Evolutionary conservation across 768 basidiomycete genomes (phyloP), one percentile per base, ranked within the genome.

Genomic region (Sutorius australiensis): DNA sequence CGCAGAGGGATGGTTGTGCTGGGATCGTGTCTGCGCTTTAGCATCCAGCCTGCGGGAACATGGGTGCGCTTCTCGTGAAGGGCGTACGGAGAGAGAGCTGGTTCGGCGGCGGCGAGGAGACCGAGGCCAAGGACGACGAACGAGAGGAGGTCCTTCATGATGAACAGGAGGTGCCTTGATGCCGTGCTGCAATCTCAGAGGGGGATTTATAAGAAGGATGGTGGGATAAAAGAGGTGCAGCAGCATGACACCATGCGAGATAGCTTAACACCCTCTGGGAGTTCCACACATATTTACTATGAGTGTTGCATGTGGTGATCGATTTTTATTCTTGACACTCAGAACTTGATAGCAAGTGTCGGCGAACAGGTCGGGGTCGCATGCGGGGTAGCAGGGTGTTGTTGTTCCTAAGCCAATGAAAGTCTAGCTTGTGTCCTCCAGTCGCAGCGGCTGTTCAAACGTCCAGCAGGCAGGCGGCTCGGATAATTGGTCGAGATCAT

Each of bases 51-150:
- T 6, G 48, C 10, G 9, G 75, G 75, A 11, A 69, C 63, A 17
- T 41, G 54, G 9, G 62, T 65, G 48, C 75, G 75, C 49, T 65
- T 72, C 59, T 77, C 76, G 49, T 77, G 75, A 28, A 75, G 54
- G 53, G 65, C 61, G 53, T 69, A 63, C 39, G 54, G 56, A 8
- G 61, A 64, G 54, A 54, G 45, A 8, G 47, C 51, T 10, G 66
- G 50, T 17, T 39, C 49, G 1, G 61, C 62, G 10, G 64, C 50
- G 19, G 59, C 38, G 30, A 62, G 30, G 30, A 62, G 50, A 42
- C 57, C 65, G 24, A 64, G 48, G 44, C 55, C 40, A 30, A 64
- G 51, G 16, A 55, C 9, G 45, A 64, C 34, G 33, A 58, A 55
- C 2, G 59, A 36, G 16, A 56, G 37, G 40, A 62, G 55, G 44